phyloP scores from a whole-genome alignment of 1,284 basidiomycete species.

The Malassezia sp. region DNA sequence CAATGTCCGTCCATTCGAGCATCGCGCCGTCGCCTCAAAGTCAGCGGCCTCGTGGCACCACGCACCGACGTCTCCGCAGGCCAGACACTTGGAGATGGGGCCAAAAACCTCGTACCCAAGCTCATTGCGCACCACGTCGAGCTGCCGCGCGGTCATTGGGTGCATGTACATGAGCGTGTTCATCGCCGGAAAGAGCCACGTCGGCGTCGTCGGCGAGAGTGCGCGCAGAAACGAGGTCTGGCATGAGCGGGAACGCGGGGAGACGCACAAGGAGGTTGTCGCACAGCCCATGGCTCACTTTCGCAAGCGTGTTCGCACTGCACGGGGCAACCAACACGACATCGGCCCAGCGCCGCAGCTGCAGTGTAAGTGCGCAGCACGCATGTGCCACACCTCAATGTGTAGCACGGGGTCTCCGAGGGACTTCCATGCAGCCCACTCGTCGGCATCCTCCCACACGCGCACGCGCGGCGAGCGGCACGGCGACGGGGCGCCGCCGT shows the following conservation, averaged over 20 bases:
- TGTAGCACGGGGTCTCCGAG: conserved; percentile 88
- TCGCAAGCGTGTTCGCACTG: conserved; percentile 86
- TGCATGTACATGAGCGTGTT: conserved; percentile 95
- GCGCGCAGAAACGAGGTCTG: conserved; percentile 85
- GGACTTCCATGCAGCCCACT: conserved; percentile 64
- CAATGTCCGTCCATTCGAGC: conserved; percentile 37
- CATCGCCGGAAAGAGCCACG: conserved; percentile 90
- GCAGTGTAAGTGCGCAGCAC: background rate
- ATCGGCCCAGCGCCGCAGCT: conserved; percentile 85
- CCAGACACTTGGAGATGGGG: conserved; percentile 71
- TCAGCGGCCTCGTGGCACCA: no score
- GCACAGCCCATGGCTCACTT: conserved; percentile 74
- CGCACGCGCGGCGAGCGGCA: conserved; percentile 45
- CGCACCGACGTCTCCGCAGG: conserved; percentile 80
- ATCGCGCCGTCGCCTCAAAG: conserved; percentile 35
- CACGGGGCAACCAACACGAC: conserved; percentile 86
- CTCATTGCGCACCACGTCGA: conserved; percentile 60
- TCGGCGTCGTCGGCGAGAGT: conserved; percentile 65
- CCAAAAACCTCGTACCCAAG: conserved; percentile 70
- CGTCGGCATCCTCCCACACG: conserved; percentile 82
- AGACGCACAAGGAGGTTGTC: conserved; percentile 71
- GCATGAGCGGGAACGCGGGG: background rate
- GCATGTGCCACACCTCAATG: conserved; percentile 62
- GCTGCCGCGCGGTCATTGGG: conserved; percentile 74
- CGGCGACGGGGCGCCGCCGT: background rate